Base-by-base conservation (phyloP, 495 filamentous ascomycete genomes). In the Hypoxylon subgilvum region DNA sequence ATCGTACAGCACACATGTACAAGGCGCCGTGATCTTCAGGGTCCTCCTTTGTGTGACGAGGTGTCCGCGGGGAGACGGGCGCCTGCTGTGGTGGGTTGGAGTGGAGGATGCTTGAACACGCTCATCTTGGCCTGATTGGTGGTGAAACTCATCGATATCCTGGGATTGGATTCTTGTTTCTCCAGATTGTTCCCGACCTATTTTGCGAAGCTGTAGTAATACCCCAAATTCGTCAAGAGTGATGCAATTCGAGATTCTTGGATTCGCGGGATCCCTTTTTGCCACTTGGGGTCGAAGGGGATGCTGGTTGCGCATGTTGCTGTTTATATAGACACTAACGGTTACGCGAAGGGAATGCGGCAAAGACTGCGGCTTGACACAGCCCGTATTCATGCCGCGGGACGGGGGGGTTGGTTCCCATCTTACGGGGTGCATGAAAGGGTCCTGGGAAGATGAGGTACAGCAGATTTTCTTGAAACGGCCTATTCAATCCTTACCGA, bases 1-100 rank as follows among this genome's bases (percentile, higher is more conserved):
- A 64, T 64, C 61, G 61, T 64, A 59, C 61, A 64, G 54, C 53
- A n/a, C 54, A 64, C 60, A 58, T 62, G 58, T 64, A 58, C 53
- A 58, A 44, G 61, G 54, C 32, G 54, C 45, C 30, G 50, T 64
- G 61, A 64, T 64, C 61, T 64, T 64, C 61, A 64, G 61, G 61
- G 61, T 64, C 61, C 50, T 55, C 39, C 49, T 54, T 58, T 58
- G 61, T 64, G 54, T 45, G 32, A 64, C 61, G 35, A 58, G 35
- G n/a, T 6, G 36, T 55, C 44, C 44, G 61, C 61, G 61, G 61
- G 61, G 61, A 64, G 61, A 51, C 61, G 61, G 61, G 49, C 48
- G 60, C 12, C 51, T 25, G n/a, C n/a, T n/a, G n/a, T 27, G 28
- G 28, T 63, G 51, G 51, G n/a, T n/a, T 56, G 25, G 43, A 38